Conservation (phyloP, 345 rosid species). For the Euphorbia pulcherrima region DNA sequence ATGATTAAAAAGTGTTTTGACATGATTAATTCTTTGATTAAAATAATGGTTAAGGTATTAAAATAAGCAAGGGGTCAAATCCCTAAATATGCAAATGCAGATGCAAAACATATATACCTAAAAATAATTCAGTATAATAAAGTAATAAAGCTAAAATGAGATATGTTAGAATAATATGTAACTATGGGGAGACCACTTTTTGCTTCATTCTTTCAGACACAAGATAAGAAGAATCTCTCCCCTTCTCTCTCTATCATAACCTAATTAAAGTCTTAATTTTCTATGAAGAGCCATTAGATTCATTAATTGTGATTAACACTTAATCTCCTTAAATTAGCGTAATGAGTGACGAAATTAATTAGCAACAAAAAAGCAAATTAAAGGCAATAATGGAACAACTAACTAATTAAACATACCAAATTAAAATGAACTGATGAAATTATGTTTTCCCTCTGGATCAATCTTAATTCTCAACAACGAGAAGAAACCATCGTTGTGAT, state of each 20-base stretch:
- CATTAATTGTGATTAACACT: not conserved
- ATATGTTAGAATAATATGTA: conserved; percentile 37
- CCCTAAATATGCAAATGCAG: too few relatives aligned
- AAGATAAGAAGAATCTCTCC: conserved; percentile 15
- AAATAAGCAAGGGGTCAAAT: conserved; percentile 5
- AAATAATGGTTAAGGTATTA: not conserved
- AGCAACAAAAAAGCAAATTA: not conserved
- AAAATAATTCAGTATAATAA: conserved; percentile 6
- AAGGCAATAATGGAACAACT: not conserved
- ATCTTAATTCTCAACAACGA: conserved; percentile 30
- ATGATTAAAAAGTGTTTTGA: conserved; percentile 25
- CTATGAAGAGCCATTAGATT: conserved; percentile 4
- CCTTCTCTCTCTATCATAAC: not conserved
- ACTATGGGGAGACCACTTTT: conserved; percentile 32
- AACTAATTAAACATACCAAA: not conserved
- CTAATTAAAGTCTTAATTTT: too few relatives aligned
- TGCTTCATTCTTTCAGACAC: conserved; percentile 45
- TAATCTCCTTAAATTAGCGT: not conserved
- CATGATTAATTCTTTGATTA: conserved; percentile 7
- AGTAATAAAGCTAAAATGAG: conserved; percentile 18
- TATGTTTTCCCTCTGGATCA: conserved; percentile 17
- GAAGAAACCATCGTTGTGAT: conserved; percentile 26
- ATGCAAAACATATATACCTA: not conserved
- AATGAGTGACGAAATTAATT: not conserved
- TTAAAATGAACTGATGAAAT: conserved; percentile 10